A percentile compares a stretch with the other conserved stretches of the same genome.
phyloP scores from a whole-genome alignment of 2,329 filamentous ascomycete species.

The Ramularia endophylla region DNA sequence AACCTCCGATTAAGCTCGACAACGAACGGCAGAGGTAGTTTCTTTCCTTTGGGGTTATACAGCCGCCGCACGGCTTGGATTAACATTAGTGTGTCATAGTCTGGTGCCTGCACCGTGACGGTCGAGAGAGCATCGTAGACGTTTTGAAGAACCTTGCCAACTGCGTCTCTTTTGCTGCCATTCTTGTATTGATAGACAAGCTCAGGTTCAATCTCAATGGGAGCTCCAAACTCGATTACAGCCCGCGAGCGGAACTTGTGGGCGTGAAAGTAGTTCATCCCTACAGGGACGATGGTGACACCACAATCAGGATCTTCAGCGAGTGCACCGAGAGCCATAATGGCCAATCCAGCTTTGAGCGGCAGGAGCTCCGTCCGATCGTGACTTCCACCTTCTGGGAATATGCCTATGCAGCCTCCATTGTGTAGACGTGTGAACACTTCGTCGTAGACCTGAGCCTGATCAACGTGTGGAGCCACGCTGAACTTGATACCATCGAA shows the following conservation, averaged over 20 bases:
- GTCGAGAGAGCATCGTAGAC: slow-evolving; percentile 79
- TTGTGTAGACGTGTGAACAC: slow-evolving; percentile 78
- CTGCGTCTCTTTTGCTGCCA: slow-evolving; percentile 79
- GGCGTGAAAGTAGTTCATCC: slow-evolving; percentile 99
- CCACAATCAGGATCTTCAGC: slow-evolving; percentile 80
- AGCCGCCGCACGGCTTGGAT: slow-evolving; percentile 90
- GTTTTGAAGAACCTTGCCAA: slow-evolving; percentile 75
- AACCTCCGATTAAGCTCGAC: slow-evolving; percentile 91
- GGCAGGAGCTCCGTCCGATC: slow-evolving; percentile 88
- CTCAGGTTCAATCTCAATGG: slow-evolving; percentile 76
- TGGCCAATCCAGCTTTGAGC: slow-evolving; percentile 91
- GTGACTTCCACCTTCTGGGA: slow-evolving; percentile 94
- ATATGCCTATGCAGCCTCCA: slow-evolving; percentile 91
- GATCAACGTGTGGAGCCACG: slow-evolving; percentile 86
- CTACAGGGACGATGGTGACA: slow-evolving; percentile 89
- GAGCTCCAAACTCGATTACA: slow-evolving; percentile 89
- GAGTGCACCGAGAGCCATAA: slow-evolving; percentile 91
- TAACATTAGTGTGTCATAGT: slow-evolving; percentile 95
- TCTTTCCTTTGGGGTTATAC: slow-evolving; percentile 92
- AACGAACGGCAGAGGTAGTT: slow-evolving; percentile 83
- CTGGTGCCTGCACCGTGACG: slow-evolving; percentile 85
- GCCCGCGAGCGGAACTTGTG: slow-evolving; percentile 97
- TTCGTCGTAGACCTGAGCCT: slow-evolving; percentile 86
- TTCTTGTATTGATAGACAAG: slow-evolving; percentile 79
- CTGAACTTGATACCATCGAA: slow-evolving; percentile 80